Percentiles rank a stretch among this genome's conserved stretches.
Conservation (phyloP, 306 rosid genomes). For the Dalbergia oliveri region DNA sequence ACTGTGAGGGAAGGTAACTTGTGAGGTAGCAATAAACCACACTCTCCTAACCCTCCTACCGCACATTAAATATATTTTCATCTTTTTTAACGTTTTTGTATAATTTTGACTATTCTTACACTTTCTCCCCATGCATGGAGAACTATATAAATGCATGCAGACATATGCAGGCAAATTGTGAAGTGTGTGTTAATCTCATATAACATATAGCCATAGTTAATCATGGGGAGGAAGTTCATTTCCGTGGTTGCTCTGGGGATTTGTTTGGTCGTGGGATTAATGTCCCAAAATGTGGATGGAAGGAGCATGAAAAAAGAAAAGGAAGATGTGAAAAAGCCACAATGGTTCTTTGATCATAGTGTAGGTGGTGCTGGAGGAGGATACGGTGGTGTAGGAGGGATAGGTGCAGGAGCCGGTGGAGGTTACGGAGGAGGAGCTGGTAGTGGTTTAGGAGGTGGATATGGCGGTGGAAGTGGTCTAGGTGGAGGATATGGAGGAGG, state of each 20-base stretch:
- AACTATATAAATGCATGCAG: slow-evolving; percentile 51
- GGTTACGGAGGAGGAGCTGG: slow-evolving; percentile 15
- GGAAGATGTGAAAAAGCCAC: slow-evolving; percentile 57
- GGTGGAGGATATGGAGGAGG: slow-evolving; percentile 52
- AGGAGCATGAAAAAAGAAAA: slow-evolving; percentile 51
- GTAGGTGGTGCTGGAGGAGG: slow-evolving; percentile 34
- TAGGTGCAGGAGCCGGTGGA: slow-evolving; percentile 37
- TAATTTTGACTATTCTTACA: background rate
- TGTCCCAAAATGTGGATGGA: slow-evolving; percentile 47
- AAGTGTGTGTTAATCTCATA: slow-evolving; percentile 18
- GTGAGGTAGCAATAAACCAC: slow-evolving; percentile 47
- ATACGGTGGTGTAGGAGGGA: slow-evolving; percentile 28
- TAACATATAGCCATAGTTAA: background rate
- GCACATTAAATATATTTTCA: slow-evolving; percentile 33
- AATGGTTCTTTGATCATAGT: slow-evolving; percentile 46
- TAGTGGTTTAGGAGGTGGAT: slow-evolving; percentile 46
- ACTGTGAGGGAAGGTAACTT: slow-evolving; percentile 33
- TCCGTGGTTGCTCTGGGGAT: slow-evolving; percentile 49
- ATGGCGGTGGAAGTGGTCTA: slow-evolving; percentile 46
- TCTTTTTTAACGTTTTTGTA: background rate
- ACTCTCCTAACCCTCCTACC: slow-evolving; percentile 47
- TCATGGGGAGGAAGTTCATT: slow-evolving; percentile 53
- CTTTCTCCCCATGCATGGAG: slow-evolving; percentile 10
- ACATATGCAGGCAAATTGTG: slow-evolving; percentile 3
- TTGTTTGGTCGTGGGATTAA: slow-evolving; percentile 51